A percentile compares a stretch with the other conserved stretches of the same genome.
These are phyloP conservation scores for Blastobotrys raffinosifermentans DNA, from an alignment of 1,139 yeast genomes.

Conservation along the genomic window DNA sequence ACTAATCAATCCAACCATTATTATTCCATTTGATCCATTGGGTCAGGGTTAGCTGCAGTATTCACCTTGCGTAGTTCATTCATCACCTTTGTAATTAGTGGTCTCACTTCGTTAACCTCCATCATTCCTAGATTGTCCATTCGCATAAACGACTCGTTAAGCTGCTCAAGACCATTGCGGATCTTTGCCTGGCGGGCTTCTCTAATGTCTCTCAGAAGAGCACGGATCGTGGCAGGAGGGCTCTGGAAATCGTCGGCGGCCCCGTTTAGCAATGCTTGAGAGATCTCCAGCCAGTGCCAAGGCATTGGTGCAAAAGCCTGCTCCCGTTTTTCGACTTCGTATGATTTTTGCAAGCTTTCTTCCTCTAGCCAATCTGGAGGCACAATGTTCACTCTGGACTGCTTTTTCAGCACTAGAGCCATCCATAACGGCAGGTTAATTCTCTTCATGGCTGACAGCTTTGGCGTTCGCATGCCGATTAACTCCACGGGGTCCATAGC, in stretches of 20 bases:
- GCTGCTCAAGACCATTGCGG: slow-evolving; percentile 65
- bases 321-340: slow-evolving; percentile 61
- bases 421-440: slow-evolving; percentile 80
- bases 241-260: slow-evolving; percentile 75
- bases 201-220: slow-evolving; percentile 72
- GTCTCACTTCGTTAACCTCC: slow-evolving; percentile 85
- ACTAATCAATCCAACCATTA: slow-evolving; percentile 11
- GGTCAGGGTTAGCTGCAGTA: slow-evolving; percentile 29
- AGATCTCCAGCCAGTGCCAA: slow-evolving; percentile 79
- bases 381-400: slow-evolving; percentile 77
- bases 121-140: slow-evolving; percentile 74
- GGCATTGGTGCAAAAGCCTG: slow-evolving; percentile 68
- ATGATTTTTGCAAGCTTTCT: slow-evolving; percentile 48
- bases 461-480: slow-evolving; percentile 49
- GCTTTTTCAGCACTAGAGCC: slow-evolving; percentile 75
- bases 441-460: slow-evolving; percentile 62
- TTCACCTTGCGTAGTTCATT: slow-evolving; percentile 57
- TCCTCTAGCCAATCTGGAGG: slow-evolving; percentile 83
- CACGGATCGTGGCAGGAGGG: slow-evolving; percentile 57
- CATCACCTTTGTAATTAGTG: slow-evolving; percentile 77
- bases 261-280: slow-evolving; percentile 56
- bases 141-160: slow-evolving; percentile 79
- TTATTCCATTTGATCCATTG: not conserved
- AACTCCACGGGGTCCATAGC: slow-evolving; percentile 57
- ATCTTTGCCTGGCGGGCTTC: slow-evolving; percentile 81